Conservation (phyloP, 2,329 filamentous ascomycete species). For the Ophiocordyceps camponoti-leonardi region DNA sequence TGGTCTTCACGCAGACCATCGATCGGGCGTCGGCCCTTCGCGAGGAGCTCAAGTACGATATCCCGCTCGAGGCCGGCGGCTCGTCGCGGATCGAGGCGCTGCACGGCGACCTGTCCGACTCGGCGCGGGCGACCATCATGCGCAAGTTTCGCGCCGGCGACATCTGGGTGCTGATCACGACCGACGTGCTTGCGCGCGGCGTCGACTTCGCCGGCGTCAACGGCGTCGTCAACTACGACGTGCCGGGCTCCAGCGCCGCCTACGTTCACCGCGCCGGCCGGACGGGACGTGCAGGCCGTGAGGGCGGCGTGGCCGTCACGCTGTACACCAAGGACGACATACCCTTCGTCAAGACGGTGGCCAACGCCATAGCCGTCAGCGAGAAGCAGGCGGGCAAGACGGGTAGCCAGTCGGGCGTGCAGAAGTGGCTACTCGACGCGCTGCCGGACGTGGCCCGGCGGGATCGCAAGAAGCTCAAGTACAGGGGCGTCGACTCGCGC, state of each 20-base stretch:
- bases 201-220: conserved; percentile 93
- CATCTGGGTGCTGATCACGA: conserved; percentile 93
- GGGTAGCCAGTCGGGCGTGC: conserved; percentile 40
- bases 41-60: conserved; percentile 85
- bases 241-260: conserved; percentile 72
- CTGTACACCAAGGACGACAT: conserved; percentile 95
- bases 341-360: conserved; percentile 72
- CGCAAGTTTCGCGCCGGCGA: conserved; percentile 78
- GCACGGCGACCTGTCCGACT: conserved; percentile 70
- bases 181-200: conserved; percentile 78
- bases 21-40: conserved; percentile 75
- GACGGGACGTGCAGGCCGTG: conserved; percentile 73
- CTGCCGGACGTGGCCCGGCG: conserved; percentile 72
- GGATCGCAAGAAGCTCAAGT: conserved; percentile 68
- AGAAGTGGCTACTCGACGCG: conserved; percentile 77
- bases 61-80: conserved; percentile 74
- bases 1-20: conserved; percentile 95
- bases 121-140: conserved; percentile 65
- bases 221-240: conserved; percentile 94
- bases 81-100: conserved; percentile 73
- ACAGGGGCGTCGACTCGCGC: conserved; percentile 62
- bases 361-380: conserved; percentile 75
- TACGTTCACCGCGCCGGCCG: conserved; percentile 91
- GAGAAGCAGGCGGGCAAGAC: conserved; percentile 50
- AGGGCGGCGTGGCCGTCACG: conserved; percentile 79